Base-by-base conservation (phyloP, 306 rosid species). In the Glycine soja region DNA sequence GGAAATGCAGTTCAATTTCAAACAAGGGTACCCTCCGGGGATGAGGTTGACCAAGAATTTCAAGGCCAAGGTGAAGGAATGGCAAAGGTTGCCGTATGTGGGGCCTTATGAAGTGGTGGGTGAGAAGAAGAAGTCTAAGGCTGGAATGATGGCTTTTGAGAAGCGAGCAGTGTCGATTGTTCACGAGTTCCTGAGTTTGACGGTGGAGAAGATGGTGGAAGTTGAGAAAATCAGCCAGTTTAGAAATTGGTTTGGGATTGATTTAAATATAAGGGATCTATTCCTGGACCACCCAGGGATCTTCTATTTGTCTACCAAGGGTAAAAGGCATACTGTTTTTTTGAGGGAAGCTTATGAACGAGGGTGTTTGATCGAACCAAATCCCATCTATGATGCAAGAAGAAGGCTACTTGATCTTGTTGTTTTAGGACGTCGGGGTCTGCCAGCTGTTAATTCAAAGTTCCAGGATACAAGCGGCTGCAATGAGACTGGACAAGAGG, bases 141-240 rank as follows among this genome's bases (percentile, higher is more conserved):
- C 89, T 2, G 86, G 85, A 70, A 65, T 78, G 84, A 84, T 72
- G 88, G 89, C 88, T 7, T 53, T 72, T 72, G 99, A 95, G 90
- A 95, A 95, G 73, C 85, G 91, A 64, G 98, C 98, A 1, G 96
- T 93, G 38, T 86, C 93, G 3, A 80, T 92, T 62, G 93, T 90
- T 85, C 99, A 95, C 4, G 98, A 93, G 81, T 95, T 95, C 83
- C 79, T 95, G 86, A 89, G 90, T 82, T 86, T 91, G 88, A 93
- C 98, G 1, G 97, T 91, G 81, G 99, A 95, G 90, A 93, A 88
- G 88, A 91, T 86, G 93, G 90, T 95, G 82, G 99, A 95, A 81
- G 98, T 95, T 74, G 97, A 93, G 86, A 95, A 90, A 88, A 88
- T 88, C 73, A 86, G 88, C 62, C 90, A 89, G 2, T 89, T 89